Conservation (phyloP, 2,329 filamentous ascomycete genomes). For the Botrytis hyacinthi region DNA sequence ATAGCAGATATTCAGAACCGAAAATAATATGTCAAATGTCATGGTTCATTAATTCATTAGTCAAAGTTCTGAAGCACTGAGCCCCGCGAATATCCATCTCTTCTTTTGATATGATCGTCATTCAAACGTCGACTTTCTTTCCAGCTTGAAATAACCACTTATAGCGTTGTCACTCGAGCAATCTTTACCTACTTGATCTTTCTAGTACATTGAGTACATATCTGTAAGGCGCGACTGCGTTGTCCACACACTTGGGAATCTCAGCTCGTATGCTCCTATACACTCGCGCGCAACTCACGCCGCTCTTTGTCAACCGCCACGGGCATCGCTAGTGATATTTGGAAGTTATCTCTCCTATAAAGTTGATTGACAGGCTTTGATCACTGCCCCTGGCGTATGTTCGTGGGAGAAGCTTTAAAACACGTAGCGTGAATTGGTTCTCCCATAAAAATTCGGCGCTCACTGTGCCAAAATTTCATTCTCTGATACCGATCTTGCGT, state of each 20-base stretch:
- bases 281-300: not conserved
- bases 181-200: constrained; percentile 32
- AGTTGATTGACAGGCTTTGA: not conserved
- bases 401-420: constrained; percentile 39
- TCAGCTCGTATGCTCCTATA: not conserved
- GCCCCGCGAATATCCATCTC: constrained; percentile 6
- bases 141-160: constrained; percentile 40
- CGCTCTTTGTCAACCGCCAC: not conserved
- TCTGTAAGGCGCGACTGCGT: constrained; percentile 27
- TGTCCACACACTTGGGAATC: not conserved
- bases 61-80: constrained; percentile 38
- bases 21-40: constrained; percentile 50
- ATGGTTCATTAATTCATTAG: constrained; percentile 42
- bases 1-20: constrained; percentile 43
- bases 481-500: not conserved
- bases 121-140: constrained; percentile 39
- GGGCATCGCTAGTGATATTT: not conserved
- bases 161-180: constrained; percentile 44
- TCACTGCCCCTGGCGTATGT: not conserved
- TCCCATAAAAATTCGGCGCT: constrained; percentile 53
- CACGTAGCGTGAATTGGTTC: constrained; percentile 40
- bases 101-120: constrained; percentile 38
- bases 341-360: not conserved
- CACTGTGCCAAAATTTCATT: not conserved
- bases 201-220: constrained; percentile 30